Evolutionary conservation across 2,329 filamentous ascomycete genomes (phyloP).

Genomic region (Cladophialophora yegresii): DNA sequence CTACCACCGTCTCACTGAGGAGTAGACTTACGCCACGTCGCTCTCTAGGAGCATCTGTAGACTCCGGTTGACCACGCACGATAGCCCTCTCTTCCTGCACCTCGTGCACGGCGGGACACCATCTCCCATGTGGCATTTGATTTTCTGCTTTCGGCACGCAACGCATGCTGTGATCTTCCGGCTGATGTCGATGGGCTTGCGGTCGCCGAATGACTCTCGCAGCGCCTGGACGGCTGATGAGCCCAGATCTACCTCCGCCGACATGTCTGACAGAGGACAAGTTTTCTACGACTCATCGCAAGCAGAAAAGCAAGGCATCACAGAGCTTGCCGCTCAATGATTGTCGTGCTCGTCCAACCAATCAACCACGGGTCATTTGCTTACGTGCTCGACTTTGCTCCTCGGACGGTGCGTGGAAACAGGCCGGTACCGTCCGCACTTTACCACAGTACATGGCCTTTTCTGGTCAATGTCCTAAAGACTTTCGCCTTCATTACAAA

Average conservation of each 20-base stretch:
- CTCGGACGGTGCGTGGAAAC: not conserved
- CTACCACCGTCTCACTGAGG: too few species aligned
- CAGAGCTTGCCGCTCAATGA: not conserved
- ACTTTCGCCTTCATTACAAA: not conserved
- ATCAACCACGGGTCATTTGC: not conserved
- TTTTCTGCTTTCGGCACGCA: slow-evolving; percentile 48
- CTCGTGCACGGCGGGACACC: slow-evolving; percentile 52
- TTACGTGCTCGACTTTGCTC: slow-evolving; percentile 2
- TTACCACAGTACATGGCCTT: not conserved
- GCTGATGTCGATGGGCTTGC: slow-evolving; percentile 43
- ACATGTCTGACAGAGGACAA: not conserved
- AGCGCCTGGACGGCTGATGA: slow-evolving; percentile 35
- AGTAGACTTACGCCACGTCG: slow-evolving; percentile 25
- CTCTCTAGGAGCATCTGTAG: slow-evolving; percentile 47
- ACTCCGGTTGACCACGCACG: slow-evolving; percentile 56
- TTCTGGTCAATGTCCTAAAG: not conserved
- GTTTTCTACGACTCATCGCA: not conserved
- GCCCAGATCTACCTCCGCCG: slow-evolving; percentile 16
- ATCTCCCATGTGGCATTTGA: slow-evolving; percentile 55
- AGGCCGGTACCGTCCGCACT: not conserved
- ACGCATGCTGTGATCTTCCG: slow-evolving; percentile 41
- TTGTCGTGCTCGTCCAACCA: slow-evolving; percentile 13
- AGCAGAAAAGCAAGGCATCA: not conserved
- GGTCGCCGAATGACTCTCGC: slow-evolving; percentile 43
- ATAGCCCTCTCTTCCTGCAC: slow-evolving; percentile 52